phyloP scores from a whole-genome alignment of 2,329 filamentous ascomycete genomes.

The Stachybotrys chartarum region DNA sequence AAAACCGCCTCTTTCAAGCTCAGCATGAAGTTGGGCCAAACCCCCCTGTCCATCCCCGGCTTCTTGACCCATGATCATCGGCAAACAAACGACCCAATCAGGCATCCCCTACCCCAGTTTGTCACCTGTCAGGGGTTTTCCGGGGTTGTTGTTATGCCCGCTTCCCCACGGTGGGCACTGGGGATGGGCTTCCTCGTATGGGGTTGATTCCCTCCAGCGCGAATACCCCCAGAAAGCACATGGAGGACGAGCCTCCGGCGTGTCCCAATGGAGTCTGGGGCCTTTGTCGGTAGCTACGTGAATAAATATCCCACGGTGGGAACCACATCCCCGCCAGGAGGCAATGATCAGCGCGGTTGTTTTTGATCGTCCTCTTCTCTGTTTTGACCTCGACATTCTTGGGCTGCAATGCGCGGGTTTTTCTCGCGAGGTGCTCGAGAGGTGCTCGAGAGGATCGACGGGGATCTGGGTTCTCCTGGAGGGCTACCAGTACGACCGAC shows the following conservation, averaged over 20 bases:
- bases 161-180: too few species aligned
- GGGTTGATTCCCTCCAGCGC: too few species aligned
- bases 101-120: not conserved
- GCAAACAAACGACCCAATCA: not conserved
- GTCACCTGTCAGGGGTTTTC: not conserved
- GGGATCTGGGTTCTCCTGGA: too few species aligned
- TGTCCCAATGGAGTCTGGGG: constrained; percentile 1
- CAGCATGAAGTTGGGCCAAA: not conserved
- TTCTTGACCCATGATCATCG: too few species aligned
- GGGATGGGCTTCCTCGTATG: too few species aligned
- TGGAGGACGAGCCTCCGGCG: not conserved
- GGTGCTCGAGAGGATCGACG: not conserved
- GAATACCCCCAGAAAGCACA: not conserved
- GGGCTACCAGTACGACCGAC: not conserved
- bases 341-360: not conserved
- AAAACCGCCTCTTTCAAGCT: not conserved
- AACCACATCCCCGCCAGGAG: not conserved
- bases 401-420: too few species aligned
- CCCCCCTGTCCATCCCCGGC: too few species aligned
- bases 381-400: not conserved
- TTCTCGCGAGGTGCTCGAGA: too few species aligned
- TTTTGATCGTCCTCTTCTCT: not conserved
- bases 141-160: not conserved
- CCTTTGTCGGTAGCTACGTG: not conserved
- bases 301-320: not conserved